phyloP scores from a whole-genome alignment of 176 grass and related monocot species.

The Ensete glaucum region DNA sequence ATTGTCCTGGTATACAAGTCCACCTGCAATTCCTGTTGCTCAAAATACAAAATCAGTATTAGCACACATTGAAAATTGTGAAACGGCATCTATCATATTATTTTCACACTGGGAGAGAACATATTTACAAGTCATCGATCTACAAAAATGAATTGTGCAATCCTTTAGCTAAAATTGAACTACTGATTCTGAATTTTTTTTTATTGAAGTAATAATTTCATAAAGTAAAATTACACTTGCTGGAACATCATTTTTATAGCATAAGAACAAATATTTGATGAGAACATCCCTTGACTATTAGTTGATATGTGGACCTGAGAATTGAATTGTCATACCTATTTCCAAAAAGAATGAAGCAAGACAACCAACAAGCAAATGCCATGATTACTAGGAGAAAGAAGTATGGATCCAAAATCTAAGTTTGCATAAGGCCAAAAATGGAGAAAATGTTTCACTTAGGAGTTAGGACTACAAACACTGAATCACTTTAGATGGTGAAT shows the following conservation, averaged over 20 bases:
- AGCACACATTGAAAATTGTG: background rate
- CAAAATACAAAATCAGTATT: background rate
- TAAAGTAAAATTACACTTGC: background rate
- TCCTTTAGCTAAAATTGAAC: background rate
- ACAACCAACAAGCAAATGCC: background rate
- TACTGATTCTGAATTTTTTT: background rate
- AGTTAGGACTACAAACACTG: background rate
- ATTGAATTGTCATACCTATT: background rate
- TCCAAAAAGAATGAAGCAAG: background rate
- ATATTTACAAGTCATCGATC: background rate
- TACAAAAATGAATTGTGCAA: background rate
- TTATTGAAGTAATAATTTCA: background rate
- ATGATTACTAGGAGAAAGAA: background rate
- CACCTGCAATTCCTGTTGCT: conserved; percentile 55
- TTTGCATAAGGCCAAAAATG: background rate
- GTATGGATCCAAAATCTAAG: background rate
- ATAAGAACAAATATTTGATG: background rate
- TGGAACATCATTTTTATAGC: background rate
- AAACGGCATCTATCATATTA: background rate
- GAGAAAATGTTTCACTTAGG: background rate
- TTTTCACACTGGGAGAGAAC: background rate
- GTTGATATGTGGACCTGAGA: background rate
- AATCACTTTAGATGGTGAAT: background rate
- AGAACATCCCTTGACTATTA: background rate
- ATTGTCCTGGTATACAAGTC: conserved; percentile 73